Base-by-base conservation (phyloP, 2,329 filamentous ascomycete species). In the Aureobasidium vineae region DNA sequence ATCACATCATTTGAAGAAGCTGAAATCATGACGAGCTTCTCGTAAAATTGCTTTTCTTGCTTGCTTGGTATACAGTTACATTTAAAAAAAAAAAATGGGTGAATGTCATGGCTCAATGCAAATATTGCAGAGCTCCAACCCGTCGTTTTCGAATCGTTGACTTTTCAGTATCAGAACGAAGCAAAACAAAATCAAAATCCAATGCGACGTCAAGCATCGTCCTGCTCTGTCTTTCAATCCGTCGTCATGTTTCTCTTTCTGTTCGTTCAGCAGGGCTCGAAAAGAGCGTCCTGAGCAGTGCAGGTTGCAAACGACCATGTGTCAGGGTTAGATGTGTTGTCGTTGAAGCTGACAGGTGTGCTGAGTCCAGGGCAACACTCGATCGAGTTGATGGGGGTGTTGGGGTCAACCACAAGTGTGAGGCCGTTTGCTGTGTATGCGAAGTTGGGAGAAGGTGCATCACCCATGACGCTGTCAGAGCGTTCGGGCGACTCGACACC, bases 91-190 rank as follows among this genome's bases (percentile, higher is more conserved):
- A 21, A 5, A 28, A 50, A 11, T 33, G 16, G 23, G 16, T 33
- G 5, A 52, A n/a, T 52, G 16, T 33, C 26, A 45, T 33, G 43
- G 41, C 43, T 49, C 57, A 47, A 60, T 47, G 57, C 57, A 61
- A 61, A 23, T 36, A 21, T 43, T 61, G 43, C 57, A 61, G 41
- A 61, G 31, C 57, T 47, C 7, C 28, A 13, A n/a, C 21, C 43
- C 19, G 10, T 23, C 43, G n/a, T 40, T 36, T 10, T 52, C 28
- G 21, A 38, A 11, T 33, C 67, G 50, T 57, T n/a, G 21, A 41
- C 36, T 41, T 16, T 15, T 31, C 6, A 31, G 31, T 31, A 36
- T 57, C 38, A 43, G 13, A 57, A 57, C 21, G 52, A 33, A 38
- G 52, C 33, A 54, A 33, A 13, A 38, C n/a, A n/a, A 52, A 33